Base-by-base conservation (phyloP, 2,329 filamentous ascomycete species). In the Colletotrichum graminicola region DNA sequence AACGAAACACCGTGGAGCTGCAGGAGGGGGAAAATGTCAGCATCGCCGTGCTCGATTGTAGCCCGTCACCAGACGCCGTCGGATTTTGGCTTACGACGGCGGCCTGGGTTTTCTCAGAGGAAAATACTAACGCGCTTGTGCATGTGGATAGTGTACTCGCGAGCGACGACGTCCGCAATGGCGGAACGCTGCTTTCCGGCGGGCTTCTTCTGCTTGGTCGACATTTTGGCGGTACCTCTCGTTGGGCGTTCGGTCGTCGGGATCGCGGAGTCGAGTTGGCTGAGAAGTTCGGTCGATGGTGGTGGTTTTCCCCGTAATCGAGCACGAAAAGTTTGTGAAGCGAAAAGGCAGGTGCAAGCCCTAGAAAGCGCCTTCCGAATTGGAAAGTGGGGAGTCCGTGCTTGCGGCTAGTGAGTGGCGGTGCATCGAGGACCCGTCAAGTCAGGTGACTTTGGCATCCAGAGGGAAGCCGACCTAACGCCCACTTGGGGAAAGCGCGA, bases 101-200 rank as follows among this genome's bases (percentile, higher is more conserved):
- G 61, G 54, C n/a, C 23, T 23, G 43, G 43, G 3, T n/a, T 45
- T 43, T 66, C 43, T 94, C 88, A 29, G 29, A 49, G 73, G 71
- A 55, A 39, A 63, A 61, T 74, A 74, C 73, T 74, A 65, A 74
- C 73, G 73, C 95, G 93, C 93, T 97, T 98, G 94, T 99, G 96
- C 81, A 99, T 89, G 91, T 99, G 95, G 89, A 99, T 98, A 87
- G 96, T 99, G 92, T 99, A 99, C 90, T 99, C 97, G 91, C 96
- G 94, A 82, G 96, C 92, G 86, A 99, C 95, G 84, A 99, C 97
- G 88, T 99, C 95, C 87, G 94, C 92, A 86, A 99, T 97, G 89
- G 97, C 97, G 86, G 94, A 97, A 84, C 95, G 94, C 74, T 80
- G 74, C 87, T 92, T 93, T 89, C 92, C 92, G 80, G 88, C 83